A percentile compares a stretch with the other conserved stretches of the same genome.
phyloP scores from a whole-genome alignment of 306 rosid genomes.

The Lupinus albus region DNA sequence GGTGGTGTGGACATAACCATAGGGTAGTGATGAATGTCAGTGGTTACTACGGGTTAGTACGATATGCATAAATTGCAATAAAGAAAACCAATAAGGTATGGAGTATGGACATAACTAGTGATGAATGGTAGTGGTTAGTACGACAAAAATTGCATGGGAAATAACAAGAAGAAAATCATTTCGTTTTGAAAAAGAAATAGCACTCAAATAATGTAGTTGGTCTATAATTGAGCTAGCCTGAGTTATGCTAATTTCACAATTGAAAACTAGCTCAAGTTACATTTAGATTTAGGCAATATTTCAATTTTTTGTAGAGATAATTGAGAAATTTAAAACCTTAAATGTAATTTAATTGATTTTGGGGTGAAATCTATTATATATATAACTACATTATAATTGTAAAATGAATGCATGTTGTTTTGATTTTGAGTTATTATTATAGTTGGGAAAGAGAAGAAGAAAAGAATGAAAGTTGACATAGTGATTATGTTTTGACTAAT shows the following conservation, averaged over 20 bases:
- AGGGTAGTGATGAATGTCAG: slow-evolving; percentile 35
- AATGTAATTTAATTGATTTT: too few relatives aligned
- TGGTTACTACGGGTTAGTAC: slow-evolving; percentile 33
- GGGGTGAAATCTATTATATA: background rate
- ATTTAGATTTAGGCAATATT: slow-evolving; percentile 3
- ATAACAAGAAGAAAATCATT: slow-evolving; percentile 42
- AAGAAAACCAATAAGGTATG: slow-evolving; percentile 35
- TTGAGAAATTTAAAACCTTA: background rate
- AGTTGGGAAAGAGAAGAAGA: too few relatives aligned
- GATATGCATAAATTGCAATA: slow-evolving; percentile 35
- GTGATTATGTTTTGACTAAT: slow-evolving; percentile 52
- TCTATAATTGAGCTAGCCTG: background rate
- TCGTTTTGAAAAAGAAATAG: slow-evolving; percentile 19
- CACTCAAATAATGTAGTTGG: slow-evolving; percentile 25
- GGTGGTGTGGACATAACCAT: slow-evolving; percentile 4
- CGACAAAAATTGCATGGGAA: slow-evolving; percentile 43
- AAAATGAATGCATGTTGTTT: background rate
- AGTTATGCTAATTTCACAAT: slow-evolving; percentile 10
- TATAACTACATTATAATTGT: background rate
- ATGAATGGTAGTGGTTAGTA: slow-evolving; percentile 44
- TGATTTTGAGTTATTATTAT: too few relatives aligned
- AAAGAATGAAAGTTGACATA: slow-evolving; percentile 45
- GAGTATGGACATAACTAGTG: slow-evolving; percentile 26
- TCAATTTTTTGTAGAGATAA: slow-evolving; percentile 23
- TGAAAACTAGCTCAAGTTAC: background rate